phyloP scores from a whole-genome alignment of 768 basidiomycete genomes.

The Amanita rubescens region DNA sequence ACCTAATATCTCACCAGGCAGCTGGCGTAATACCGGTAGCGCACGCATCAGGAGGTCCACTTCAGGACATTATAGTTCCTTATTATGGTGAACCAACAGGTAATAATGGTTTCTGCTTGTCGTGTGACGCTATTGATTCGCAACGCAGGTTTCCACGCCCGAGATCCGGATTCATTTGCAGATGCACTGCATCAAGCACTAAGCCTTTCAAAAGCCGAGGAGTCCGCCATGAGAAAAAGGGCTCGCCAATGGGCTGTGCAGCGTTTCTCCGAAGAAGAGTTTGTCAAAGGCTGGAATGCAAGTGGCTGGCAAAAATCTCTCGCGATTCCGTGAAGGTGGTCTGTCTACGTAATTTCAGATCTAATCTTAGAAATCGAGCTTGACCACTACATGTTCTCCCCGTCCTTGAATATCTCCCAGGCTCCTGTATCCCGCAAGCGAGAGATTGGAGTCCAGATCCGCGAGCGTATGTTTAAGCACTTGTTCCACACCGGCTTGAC shows the following conservation, averaged over 20 bases:
- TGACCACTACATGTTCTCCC: constrained; percentile 41
- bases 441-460: constrained; percentile 60
- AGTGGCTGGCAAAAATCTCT: constrained; percentile 48
- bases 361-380: constrained; percentile 25
- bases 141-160: constrained; percentile 70
- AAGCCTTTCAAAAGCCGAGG: constrained; percentile 44
- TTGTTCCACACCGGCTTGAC: constrained; percentile 70
- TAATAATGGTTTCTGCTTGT: constrained; percentile 15
- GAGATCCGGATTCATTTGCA: constrained; percentile 56
- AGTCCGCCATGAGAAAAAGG: constrained; percentile 54
- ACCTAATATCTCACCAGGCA: constrained; percentile 43
- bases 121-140: background rate
- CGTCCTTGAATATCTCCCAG: constrained; percentile 59
- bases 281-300: constrained; percentile 67
- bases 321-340: background rate
- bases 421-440: constrained; percentile 49
- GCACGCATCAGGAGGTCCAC: constrained; percentile 89
- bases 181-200: constrained; percentile 57
- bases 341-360: background rate
- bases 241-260: constrained; percentile 67
- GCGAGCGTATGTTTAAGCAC: constrained; percentile 61
- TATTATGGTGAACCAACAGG: constrained; percentile 65
- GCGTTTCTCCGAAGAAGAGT: constrained; percentile 70
- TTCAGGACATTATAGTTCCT: constrained; percentile 87
- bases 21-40: constrained; percentile 89